These are phyloP conservation scores for Metschnikowia vanudenii DNA, from an alignment of 805 yeast species.

Conservation along the genomic window DNA sequence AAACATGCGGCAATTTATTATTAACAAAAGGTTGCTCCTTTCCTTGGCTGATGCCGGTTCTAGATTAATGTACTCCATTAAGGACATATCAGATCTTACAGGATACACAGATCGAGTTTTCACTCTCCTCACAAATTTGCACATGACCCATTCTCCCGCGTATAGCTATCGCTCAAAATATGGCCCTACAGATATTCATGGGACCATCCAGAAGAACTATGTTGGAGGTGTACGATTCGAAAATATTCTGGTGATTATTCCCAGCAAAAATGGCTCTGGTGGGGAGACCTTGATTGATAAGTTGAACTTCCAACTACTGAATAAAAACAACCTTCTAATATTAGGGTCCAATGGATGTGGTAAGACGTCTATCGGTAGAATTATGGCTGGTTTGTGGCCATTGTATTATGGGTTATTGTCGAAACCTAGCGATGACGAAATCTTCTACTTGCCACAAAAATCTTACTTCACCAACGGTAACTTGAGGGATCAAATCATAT, in stretches of 20 bases:
- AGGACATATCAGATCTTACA: constrained; percentile 85
- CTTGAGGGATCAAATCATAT: constrained; percentile 85
- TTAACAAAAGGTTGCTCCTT: constrained; percentile 85
- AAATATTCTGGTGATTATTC: constrained; percentile 77
- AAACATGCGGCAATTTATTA: constrained; percentile 84
- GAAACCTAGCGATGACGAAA: constrained; percentile 66
- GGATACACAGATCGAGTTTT: constrained; percentile 89
- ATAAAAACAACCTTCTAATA: constrained; percentile 68
- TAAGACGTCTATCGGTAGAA: constrained; percentile 79
- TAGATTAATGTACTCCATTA: constrained; percentile 89
- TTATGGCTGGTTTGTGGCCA: constrained; percentile 91
- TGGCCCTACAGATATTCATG: constrained; percentile 56
- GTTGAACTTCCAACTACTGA: constrained; percentile 57
- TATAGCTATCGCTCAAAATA: constrained; percentile 49
- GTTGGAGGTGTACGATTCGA: constrained; percentile 75
- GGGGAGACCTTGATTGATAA: constrained; percentile 59
- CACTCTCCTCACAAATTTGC: constrained; percentile 69
- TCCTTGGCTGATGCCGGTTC: constrained; percentile 95
- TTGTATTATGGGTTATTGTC: constrained; percentile 78
- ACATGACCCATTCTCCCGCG: constrained; percentile 70
- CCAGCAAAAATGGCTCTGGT: constrained; percentile 58
- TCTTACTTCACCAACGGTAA: constrained; percentile 83
- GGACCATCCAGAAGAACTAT: constrained; percentile 76
- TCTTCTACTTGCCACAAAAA: constrained; percentile 80
- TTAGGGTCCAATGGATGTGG: constrained; percentile 90